phyloP scores from a whole-genome alignment of 2,329 filamentous ascomycete genomes.

The Metarhizium guizhouense region DNA sequence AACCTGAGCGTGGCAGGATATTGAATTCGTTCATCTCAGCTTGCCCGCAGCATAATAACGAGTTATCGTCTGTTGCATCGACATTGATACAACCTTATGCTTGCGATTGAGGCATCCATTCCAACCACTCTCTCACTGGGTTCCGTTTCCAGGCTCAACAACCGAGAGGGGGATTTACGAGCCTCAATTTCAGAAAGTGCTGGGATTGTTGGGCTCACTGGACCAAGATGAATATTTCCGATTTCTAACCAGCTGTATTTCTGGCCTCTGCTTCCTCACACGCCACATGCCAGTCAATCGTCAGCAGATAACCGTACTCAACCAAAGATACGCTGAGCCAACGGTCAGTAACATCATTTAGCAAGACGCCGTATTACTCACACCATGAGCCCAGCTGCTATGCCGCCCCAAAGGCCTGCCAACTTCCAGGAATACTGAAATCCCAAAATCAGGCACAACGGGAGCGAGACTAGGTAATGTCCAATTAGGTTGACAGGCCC shows the following conservation, averaged over 20 bases:
- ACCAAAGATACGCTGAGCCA: slow-evolving; percentile 19
- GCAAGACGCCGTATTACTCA: slow-evolving; percentile 22
- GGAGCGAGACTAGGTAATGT: slow-evolving; percentile 81
- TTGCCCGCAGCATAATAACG: too few relatives aligned
- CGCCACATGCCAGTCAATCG: slow-evolving; percentile 37
- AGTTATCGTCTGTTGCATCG: too few relatives aligned
- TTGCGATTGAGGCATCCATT: too few relatives aligned
- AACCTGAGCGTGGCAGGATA: too few relatives aligned
- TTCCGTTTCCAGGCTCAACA: too few relatives aligned
- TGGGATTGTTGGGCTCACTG: too few relatives aligned
- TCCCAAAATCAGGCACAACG: slow-evolving; percentile 66
- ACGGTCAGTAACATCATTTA: background rate
- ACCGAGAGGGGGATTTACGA: too few relatives aligned
- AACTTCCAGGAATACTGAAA: slow-evolving; percentile 71
- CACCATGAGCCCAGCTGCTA: slow-evolving; percentile 61
- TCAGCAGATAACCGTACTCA: slow-evolving; percentile 37
- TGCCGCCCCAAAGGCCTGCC: slow-evolving; percentile 71
- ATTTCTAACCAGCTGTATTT: slow-evolving; percentile 20
- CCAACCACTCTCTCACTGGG: too few relatives aligned
- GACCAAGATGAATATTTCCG: too few relatives aligned
- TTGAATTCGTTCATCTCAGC: too few relatives aligned
- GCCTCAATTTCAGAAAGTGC: too few relatives aligned
- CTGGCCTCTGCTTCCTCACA: slow-evolving; percentile 36
- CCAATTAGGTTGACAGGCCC: slow-evolving; percentile 76
- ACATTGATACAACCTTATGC: too few relatives aligned